These are phyloP conservation scores for Colletotrichum destructivum DNA, from an alignment of 2,329 filamentous ascomycete species.

Conservation along the genomic window DNA sequence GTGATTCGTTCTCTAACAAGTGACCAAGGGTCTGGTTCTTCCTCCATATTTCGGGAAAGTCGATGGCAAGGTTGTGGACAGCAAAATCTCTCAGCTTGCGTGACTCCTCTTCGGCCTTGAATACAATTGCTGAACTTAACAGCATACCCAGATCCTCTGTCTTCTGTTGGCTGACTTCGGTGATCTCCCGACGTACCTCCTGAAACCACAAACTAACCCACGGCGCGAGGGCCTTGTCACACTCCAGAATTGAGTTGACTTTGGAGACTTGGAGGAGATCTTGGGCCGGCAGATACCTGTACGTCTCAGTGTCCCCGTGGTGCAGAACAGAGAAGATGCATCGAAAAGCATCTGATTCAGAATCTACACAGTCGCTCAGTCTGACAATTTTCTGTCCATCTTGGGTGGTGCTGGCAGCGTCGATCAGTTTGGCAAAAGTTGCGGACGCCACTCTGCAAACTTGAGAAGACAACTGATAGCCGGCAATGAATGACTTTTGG, in stretches of 20 bases:
- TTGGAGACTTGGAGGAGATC: neutral
- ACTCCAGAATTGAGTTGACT: neutral
- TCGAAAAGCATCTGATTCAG: neutral
- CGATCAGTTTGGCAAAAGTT: neutral
- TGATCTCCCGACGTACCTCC: neutral
- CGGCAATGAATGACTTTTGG: neutral
- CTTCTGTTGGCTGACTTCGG: neutral
- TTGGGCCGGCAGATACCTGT: neutral
- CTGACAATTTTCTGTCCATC: slow-evolving; percentile 1
- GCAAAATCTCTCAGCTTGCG: neutral
- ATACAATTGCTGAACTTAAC: slow-evolving; percentile 6
- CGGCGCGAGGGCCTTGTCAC: slow-evolving; percentile 12
- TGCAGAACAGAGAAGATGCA: slow-evolving; percentile 29
- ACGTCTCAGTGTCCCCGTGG: slow-evolving; percentile 10
- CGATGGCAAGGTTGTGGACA: neutral
- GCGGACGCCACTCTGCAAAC: neutral
- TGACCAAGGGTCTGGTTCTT: neutral
- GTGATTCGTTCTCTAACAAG: neutral
- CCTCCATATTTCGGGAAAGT: neutral
- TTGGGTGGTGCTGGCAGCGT: neutral
- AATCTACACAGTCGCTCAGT: neutral
- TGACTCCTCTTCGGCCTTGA: slow-evolving; percentile 8
- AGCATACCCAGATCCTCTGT: neutral
- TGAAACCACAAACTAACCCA: slow-evolving; percentile 11
- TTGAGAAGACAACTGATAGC: slow-evolving; percentile 7